Base-by-base conservation (phyloP, 2,329 filamentous ascomycete species). In the Ambrosiella beaveri region DNA sequence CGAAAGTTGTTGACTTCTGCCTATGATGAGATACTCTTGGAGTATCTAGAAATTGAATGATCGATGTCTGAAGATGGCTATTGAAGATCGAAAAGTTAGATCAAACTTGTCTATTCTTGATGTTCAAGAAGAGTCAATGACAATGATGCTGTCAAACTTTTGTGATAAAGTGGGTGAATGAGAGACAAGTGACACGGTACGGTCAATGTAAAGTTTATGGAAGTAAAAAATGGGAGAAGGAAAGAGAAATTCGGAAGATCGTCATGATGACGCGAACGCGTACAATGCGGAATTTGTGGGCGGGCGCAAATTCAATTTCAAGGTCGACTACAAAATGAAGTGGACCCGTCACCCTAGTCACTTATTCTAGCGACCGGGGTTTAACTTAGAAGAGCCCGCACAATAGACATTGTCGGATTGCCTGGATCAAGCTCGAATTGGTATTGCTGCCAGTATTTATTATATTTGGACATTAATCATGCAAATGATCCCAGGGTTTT, bases 291-390 rank as follows among this genome's bases (percentile, higher is more conserved):
- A 19, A 53, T 56, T 54, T 54, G 35, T 59, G 39, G 17, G 45
- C 57, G 44, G 45, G 58, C 58, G 58, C 58, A 59, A 59, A 56
- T 44, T 47, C 35, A 41, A 41, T 35, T n/a, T 19, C 15, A 51
- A 57, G 45, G 39, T 17, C 38, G 54, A 39, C 17, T 15, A 3
- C 27, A 59, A 41, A 44, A 54, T 39, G 56, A 59, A 59, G 58
- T 57, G 58, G 58, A 47, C 40, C 57, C 37, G 35, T 47, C 37
- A 37, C 7, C 36, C n/a, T 51, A 7, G 13, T 51, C 17, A 11
- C 8, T 51, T 51, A 1, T 11, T 35, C 12, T n/a, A 9, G 15
- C 17, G 51, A 41, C 57, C 51, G 55, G 47, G 47, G 19, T 37
- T 36, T 51, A 51, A 51, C 47, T 51, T 51, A 51, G 17, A 51